Percentiles rank a stretch among this genome's conserved stretches.
Conservation (phyloP, 2,329 filamentous ascomycete species). For the Trichoderma arundinaceum region DNA sequence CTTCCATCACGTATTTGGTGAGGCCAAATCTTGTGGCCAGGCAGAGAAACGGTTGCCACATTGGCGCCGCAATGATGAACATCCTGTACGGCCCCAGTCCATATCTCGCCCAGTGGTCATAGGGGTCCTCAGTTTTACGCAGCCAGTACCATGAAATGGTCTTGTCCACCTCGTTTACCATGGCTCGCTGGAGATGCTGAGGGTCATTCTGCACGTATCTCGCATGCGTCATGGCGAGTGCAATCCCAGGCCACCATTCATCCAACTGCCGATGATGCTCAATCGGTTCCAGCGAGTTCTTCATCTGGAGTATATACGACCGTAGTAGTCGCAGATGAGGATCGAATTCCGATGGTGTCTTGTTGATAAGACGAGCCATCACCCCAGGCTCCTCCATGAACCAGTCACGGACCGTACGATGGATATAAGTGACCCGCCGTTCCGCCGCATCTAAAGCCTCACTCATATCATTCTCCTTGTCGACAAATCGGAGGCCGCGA, state of each 20-base stretch:
- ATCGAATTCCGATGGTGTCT: constrained; percentile 37
- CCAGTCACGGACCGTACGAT: constrained; percentile 46
- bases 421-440: constrained; percentile 43
- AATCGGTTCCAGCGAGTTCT: constrained; percentile 42
- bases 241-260: constrained; percentile 49
- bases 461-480: constrained; percentile 17
- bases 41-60: constrained; percentile 42
- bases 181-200: constrained; percentile 26
- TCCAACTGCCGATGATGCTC: constrained; percentile 48
- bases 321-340: constrained; percentile 42
- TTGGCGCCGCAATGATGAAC: constrained; percentile 41
- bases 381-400: constrained; percentile 38
- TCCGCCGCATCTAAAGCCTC: constrained; percentile 21
- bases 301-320: constrained; percentile 45
- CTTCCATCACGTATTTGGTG: constrained; percentile 38
- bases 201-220: constrained; percentile 38
- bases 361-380: constrained; percentile 32
- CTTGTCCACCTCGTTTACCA: constrained; percentile 41
- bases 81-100: constrained; percentile 43
- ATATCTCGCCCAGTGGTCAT: constrained; percentile 45
- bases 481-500: constrained; percentile 30
- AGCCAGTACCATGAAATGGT: constrained; percentile 44
- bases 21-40: constrained; percentile 45
- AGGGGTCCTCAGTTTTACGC: constrained; percentile 35
- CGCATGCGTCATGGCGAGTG: constrained; percentile 47